phyloP scores from a whole-genome alignment of 495 filamentous ascomycete species.

The Penicillium longicatenatum region DNA sequence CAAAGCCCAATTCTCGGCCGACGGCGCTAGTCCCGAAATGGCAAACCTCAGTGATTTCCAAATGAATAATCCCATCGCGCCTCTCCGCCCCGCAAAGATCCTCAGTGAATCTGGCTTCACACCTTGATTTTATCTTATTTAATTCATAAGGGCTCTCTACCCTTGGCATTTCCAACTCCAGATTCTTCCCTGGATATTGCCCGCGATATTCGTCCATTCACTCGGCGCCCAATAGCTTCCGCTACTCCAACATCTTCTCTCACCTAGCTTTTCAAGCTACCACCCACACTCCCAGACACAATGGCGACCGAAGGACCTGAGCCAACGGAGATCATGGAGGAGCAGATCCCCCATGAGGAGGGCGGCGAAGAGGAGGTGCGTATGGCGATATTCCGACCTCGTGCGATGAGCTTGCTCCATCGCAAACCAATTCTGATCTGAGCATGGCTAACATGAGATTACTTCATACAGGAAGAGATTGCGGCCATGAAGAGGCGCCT shows the following conservation, averaged over 20 bases:
- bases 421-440: not conserved
- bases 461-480: constrained; percentile 76
- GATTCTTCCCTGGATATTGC: not conserved
- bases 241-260: not conserved
- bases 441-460: constrained; percentile 10
- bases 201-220: not conserved
- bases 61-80: constrained; percentile 18
- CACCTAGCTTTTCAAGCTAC: constrained; percentile 5
- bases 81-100: constrained; percentile 22
- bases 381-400: constrained; percentile 5
- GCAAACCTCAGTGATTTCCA: constrained; percentile 20
- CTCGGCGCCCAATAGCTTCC: constrained; percentile 1
- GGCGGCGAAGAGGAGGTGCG: constrained; percentile 50
- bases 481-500: constrained; percentile 97
- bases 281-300: constrained; percentile 5
- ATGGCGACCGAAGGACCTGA: constrained; percentile 35
- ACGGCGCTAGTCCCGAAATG: constrained; percentile 40
- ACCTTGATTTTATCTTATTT: not conserved
- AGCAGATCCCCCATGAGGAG: constrained; percentile 43
- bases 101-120: not conserved
- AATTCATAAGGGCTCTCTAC: not conserved
- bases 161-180: not conserved
- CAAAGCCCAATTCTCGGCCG: constrained; percentile 8
- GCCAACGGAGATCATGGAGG: constrained; percentile 37
- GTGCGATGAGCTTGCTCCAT: constrained; percentile 1